phyloP scores from a whole-genome alignment of 768 basidiomycete species.

The Leucogyrophana mollusca region DNA sequence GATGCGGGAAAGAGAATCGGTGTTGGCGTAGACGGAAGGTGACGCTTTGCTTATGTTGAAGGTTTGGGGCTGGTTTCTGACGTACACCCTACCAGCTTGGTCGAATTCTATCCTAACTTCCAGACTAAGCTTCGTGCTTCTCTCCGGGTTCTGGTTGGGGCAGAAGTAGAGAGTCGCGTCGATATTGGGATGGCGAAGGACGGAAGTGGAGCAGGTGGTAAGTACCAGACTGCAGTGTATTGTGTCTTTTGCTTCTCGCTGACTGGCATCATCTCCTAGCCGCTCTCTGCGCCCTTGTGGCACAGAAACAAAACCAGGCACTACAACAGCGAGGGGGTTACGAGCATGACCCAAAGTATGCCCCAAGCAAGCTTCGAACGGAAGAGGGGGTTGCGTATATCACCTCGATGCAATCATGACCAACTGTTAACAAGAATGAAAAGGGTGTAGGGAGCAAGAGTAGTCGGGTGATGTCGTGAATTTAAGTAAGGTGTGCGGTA shows the following conservation, averaged over 20 bases:
- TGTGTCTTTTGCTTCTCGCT: constrained; percentile 6
- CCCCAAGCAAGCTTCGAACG: constrained; percentile 12
- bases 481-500: too few species aligned
- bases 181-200: constrained; percentile 95
- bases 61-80: neutral
- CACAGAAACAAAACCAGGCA: constrained; percentile 21
- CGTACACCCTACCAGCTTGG: constrained; percentile 51
- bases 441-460: too few species aligned
- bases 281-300: constrained; percentile 75
- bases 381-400: constrained; percentile 13
- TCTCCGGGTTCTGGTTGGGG: constrained; percentile 72
- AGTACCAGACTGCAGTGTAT: constrained; percentile 26
- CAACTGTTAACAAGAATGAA: too few species aligned
- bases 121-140: constrained; percentile 73
- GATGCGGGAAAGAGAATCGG: constrained; percentile 53
- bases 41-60: constrained; percentile 8
- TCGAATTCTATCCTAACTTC: constrained; percentile 91
- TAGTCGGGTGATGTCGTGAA: too few species aligned
- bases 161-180: constrained; percentile 75
- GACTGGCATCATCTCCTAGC: constrained; percentile 42
- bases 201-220: constrained; percentile 96
- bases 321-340: constrained; percentile 9
- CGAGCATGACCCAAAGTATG: constrained; percentile 3
- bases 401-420: constrained; percentile 10
- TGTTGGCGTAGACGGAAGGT: constrained; percentile 95